Base-by-base conservation (phyloP, 345 rosid genomes). In the Eucalyptus fibrosa region DNA sequence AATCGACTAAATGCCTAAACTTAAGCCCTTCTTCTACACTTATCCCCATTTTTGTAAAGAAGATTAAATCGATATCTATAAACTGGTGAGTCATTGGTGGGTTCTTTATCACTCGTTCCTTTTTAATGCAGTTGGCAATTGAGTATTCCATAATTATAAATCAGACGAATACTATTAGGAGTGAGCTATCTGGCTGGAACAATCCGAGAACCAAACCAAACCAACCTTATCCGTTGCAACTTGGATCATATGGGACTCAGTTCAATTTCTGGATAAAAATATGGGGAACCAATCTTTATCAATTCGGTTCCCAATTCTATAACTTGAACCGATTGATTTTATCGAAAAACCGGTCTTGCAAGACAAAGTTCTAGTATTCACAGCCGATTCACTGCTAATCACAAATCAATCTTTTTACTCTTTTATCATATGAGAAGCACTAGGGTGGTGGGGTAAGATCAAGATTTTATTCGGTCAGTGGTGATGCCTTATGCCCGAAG, bases 121-220 rank as follows among this genome's bases (percentile, higher is more conserved):
- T 30, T 30, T n/a, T 28, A 60, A 3, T 60, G 16, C 8, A 12
- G 1, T 60, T 60, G 67, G 32, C 32, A 60, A 60, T 60, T 1
- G 37, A 65, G 72, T 65, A 30, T 65, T 65, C 37, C 5, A 65
- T 4, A 14, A n/a, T 65, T 14, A n/a, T 65, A 14, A 65, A 30
- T 30, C 3, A 65, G 3, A n/a, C 9, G 0, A 0, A 14, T 14
- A 30, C 72, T 7, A 65, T 14, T 65, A 30, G 9, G 37, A 65
- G 19, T 65, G 72, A 30, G 5, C 19, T n/a, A 30, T 65, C 2
- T 0, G 69, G 9, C 17, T 0, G 0, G 34, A 12, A 26, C 16
- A 26, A 60, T 28, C 16, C 2, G 8, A 56, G 6, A 56, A 56
- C 3, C 30, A 56, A 30, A 0, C 3, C 18, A 0, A 65, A n/a